Evolutionary conservation across 768 basidiomycete genomes (phyloP), one percentile per base, ranked within the genome.

Genomic region (Suillus bovinus): DNA sequence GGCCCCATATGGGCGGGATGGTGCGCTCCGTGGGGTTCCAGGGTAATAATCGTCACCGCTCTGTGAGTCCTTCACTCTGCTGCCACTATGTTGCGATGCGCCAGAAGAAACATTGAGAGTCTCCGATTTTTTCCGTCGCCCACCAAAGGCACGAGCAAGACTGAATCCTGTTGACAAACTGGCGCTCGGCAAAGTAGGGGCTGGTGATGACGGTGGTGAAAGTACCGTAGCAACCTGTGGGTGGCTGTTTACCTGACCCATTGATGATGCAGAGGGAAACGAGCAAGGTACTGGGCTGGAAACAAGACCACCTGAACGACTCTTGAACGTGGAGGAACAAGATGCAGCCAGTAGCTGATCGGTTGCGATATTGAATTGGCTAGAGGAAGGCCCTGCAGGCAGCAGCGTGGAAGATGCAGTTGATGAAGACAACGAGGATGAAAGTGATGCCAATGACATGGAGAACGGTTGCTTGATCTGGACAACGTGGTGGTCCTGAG

Each of bases 351-450:
- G 63, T 62, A 75, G 72, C 61, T 76, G 80, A 82, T 83, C 81
- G 72, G 68, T 67, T 69, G 67, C 70, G 71, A 78, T 76, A 75
- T 80, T 78, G 68, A 80, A 79, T 71, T 69, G 74, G 62, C 71
- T 75, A 59, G 76, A 71, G 61, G 78, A 74, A 63, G 72, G 71
- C 54, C 70, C 71, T 67, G 73, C 73, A 66, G 71, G 77, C 66
- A 75, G 71, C 71, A 75, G 71, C 75, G 78, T 78, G 68, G 78
- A 75, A 61, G 78, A 72, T 64, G 71, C 75, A 67, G 74, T 71
- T 63, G 80, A 76, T 69, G 81, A 77, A 66, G 78, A 71, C 70
- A 82, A 78, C 65, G 82, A 80, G 72, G 80, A 78, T 36, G 78
- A 74, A 63, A 76, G 73, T 50, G 80, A 79, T 71, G 75, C 74